A percentile compares a stretch with the other conserved stretches of the same genome.
phyloP scores from a whole-genome alignment of 2,329 filamentous ascomycete species.

The Periconia digitata region DNA sequence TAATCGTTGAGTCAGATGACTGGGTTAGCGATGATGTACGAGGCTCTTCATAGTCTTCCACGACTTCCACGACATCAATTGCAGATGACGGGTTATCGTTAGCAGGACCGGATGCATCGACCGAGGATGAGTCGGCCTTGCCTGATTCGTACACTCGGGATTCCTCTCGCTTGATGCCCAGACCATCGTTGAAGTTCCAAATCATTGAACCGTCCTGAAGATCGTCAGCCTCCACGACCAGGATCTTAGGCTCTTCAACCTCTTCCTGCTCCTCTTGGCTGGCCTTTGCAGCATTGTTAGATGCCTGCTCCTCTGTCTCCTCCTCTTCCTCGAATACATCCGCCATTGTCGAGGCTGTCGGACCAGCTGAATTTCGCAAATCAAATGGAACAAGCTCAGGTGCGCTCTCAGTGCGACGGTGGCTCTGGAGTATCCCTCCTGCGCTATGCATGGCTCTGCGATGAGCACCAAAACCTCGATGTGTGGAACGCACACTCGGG shows the following conservation, averaged over 20 bases:
- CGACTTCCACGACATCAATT: constrained; percentile 45
- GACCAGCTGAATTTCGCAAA: constrained; percentile 47
- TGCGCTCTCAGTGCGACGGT: constrained; percentile 77
- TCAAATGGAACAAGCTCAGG: constrained; percentile 79
- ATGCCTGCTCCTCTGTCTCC: constrained; percentile 54
- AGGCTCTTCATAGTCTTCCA: constrained; percentile 51
- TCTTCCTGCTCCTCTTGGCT: constrained; percentile 39
- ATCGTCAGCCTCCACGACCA: constrained; percentile 49
- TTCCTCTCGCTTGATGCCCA: constrained; percentile 35
- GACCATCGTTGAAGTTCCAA: constrained; percentile 46
- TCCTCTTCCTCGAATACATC: constrained; percentile 88
- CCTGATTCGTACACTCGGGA: constrained; percentile 10
- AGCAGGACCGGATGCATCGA: not conserved
- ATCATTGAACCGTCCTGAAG: constrained; percentile 46
- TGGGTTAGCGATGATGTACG: constrained; percentile 52
- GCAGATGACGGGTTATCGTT: constrained; percentile 17
- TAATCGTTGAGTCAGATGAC: constrained; percentile 53
- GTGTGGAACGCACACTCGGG: constrained; percentile 59
- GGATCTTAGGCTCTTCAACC: constrained; percentile 45
- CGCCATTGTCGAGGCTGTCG: constrained; percentile 73
- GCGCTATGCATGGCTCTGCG: constrained; percentile 77
- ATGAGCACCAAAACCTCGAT: constrained; percentile 42
- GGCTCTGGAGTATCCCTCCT: constrained; percentile 73
- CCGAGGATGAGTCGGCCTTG: constrained; percentile 31
- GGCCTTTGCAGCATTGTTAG: constrained; percentile 7